Conservation (phyloP, 2,329 filamentous ascomycete genomes). For the Alternaria angustiovoidea region DNA sequence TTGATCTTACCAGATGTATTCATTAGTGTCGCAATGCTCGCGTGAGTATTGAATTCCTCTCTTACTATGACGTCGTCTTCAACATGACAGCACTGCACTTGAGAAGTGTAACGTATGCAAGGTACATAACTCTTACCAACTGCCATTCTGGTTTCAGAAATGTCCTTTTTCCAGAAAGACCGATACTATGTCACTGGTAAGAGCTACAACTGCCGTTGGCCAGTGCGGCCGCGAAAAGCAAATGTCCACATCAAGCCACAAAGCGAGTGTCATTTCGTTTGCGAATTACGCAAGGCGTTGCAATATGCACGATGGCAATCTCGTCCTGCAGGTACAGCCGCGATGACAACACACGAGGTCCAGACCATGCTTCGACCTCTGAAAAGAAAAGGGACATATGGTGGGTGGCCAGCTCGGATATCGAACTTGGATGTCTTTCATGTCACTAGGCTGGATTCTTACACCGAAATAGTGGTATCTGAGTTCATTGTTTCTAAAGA, state of each 20-base stretch:
- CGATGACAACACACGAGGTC: not conserved
- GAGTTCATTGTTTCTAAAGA: too few relatives aligned
- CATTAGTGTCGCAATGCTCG: not conserved
- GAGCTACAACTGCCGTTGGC: not conserved
- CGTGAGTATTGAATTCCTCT: not conserved
- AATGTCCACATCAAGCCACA: not conserved
- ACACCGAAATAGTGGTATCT: not conserved
- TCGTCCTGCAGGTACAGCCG: conserved; percentile 2
- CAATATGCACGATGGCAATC: conserved; percentile 3
- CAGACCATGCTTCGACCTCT: not conserved
- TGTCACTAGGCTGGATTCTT: not conserved
- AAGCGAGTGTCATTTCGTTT: not conserved
- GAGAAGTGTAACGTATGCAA: not conserved
- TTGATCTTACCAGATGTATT: not conserved
- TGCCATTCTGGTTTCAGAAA: not conserved
- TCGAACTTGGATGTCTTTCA: not conserved
- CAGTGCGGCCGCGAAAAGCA: not conserved
- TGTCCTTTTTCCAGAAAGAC: not conserved
- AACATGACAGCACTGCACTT: not conserved
- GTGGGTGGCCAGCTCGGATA: not conserved
- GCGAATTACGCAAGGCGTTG: not conserved
- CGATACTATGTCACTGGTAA: not conserved
- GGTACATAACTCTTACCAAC: not conserved
- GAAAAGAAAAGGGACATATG: not conserved
- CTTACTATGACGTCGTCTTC: not conserved